Evolutionary conservation across 2,329 filamentous ascomycete genomes (phyloP), one percentile per base, ranked within the genome.

Genomic region (Rhexocercosporidium sp.): DNA sequence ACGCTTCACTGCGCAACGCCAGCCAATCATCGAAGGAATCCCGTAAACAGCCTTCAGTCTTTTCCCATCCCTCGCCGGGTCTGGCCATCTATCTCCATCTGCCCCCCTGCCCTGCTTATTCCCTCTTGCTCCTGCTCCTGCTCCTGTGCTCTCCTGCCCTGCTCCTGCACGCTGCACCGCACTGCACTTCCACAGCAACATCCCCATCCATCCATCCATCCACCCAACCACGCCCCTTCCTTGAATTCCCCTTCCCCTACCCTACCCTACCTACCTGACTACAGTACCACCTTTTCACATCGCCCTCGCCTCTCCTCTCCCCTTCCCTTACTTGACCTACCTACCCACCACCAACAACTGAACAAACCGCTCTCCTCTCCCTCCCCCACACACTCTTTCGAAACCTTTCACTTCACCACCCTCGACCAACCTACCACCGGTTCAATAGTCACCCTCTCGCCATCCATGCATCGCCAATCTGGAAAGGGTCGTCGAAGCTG

Each of bases 391-490:
- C 27, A 16, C 41, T 51, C 27, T 25, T 49, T 49, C 44, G 31
- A 49, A 3, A 27, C 27, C 20, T 34, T 49, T 25, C 29, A 37
- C 27, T 39, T 37, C n/a, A n/a, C n/a, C n/a, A n/a, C n/a, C n/a
- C 22, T 25, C 44, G 5, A 11, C 44, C 44, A 9, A 31, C 39
- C 39, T 11, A 47, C 39, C 16, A 22, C 25, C 57, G 8, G 25
- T 16, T 47, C 59, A 34, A 39, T 46, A 22, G n/a, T 20, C 18
- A 39, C 37, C 16, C 29, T 56, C 60, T 44, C 31, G 57, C 67
- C 66, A 63, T 70, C 70, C 70, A 76, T 76, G 74, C 68, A 75
- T 75, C 68, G 64, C 56, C 67, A 66, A 66, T 63, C 57, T 41
- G 65, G 64, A 67, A 69, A 70, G 29, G 64, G 64, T 66, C 65